A percentile compares a stretch with the other conserved stretches of the same genome.
Evolutionary conservation across 495 filamentous ascomycete species (phyloP).

Genomic region (Neohortaea acidophila): DNA sequence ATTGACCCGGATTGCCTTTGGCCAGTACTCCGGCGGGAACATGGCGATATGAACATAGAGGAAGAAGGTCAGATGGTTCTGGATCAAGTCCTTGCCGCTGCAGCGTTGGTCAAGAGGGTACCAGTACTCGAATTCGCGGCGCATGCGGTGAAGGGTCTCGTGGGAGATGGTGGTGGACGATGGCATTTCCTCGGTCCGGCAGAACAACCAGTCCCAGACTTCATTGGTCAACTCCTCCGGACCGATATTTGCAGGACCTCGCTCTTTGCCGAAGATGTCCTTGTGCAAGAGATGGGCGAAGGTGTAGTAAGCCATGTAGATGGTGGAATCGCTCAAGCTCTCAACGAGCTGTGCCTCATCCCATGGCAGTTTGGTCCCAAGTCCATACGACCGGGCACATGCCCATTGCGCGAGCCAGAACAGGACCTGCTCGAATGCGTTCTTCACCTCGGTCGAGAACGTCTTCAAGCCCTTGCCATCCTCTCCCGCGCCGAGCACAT

Average conservation of each 20-base stretch:
- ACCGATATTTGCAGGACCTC: conserved; percentile 49
- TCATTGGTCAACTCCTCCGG: conserved; percentile 88
- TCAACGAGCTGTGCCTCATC: conserved; percentile 73
- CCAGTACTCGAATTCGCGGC: conserved; percentile 89
- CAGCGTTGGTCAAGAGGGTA: conserved; percentile 80
- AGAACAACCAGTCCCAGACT: conserved; percentile 92
- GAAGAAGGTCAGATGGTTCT: conserved; percentile 78
- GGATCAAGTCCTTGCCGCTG: conserved; percentile 36
- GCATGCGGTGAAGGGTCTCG: conserved; percentile 57
- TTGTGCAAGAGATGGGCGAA: conserved; percentile 75
- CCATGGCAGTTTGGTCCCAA: conserved; percentile 94
- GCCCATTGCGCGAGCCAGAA: conserved; percentile 94
- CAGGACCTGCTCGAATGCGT: conserved; percentile 69
- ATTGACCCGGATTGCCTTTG: conserved; percentile 65
- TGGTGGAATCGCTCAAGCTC: conserved; percentile 71
- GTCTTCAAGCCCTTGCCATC: conserved; percentile 51
- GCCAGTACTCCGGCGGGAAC: conserved; percentile 78
- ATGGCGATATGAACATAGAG: conserved; percentile 89
- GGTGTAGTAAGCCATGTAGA: conserved; percentile 97
- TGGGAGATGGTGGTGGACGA: conserved; percentile 50
- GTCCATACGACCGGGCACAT: conserved; percentile 77
- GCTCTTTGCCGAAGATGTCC: conserved; percentile 61
- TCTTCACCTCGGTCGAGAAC: conserved; percentile 61
- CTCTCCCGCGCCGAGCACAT: conserved; percentile 55
- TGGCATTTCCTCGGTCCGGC: conserved; percentile 41